Evolutionary conservation across 495 filamentous ascomycete species (phyloP).

Genomic region (Podospora sp.): DNA sequence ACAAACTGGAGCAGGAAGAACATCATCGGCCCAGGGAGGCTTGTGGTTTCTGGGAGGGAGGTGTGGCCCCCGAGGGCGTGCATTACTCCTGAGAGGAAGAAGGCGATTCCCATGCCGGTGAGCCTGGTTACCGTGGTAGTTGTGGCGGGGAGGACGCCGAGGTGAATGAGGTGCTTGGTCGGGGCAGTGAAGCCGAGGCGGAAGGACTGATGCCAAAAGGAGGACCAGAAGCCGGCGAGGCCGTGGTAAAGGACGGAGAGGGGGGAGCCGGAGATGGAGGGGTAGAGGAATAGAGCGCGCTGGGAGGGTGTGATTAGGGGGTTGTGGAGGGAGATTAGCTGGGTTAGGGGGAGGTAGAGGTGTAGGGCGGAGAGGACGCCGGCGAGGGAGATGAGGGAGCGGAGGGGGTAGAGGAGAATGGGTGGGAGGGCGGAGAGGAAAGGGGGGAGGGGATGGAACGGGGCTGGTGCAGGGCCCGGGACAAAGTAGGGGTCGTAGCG

Average conservation of each 20-base stretch:
- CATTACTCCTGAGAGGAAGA: conserved; percentile 60
- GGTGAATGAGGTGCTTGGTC: conserved; percentile 47
- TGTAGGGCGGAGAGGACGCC: conserved; percentile 54
- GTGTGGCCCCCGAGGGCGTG: conserved; percentile 63
- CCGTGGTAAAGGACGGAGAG: conserved; percentile 62
- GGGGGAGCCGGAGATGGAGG: conserved; percentile 63
- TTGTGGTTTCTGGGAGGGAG: conserved; percentile 48
- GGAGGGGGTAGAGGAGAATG: conserved; percentile 49
- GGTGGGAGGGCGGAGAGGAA: conserved; percentile 47
- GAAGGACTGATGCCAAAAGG: conserved; percentile 90
- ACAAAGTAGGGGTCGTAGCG: conserved; percentile 78
- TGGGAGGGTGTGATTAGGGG: conserved; percentile 48
- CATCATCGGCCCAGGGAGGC: conserved; percentile 44
- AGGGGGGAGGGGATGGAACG: conserved; percentile 47
- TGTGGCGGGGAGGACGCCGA: background rate
- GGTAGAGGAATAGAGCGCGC: conserved; percentile 66
- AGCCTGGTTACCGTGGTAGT: background rate
- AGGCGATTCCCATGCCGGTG: conserved; percentile 43
- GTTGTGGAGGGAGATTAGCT: conserved; percentile 44
- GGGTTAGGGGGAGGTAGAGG: conserved; percentile 50
- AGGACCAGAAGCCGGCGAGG: conserved; percentile 75
- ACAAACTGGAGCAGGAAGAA: conserved; percentile 59
- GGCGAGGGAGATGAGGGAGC: conserved; percentile 50
- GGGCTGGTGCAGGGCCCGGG: conserved; percentile 38
- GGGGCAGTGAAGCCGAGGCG: conserved; percentile 68